A percentile compares a stretch with the other conserved stretches of the same genome.
Conservation (phyloP, 139 green algal species). For the Diplosphaera chodatii region DNA sequence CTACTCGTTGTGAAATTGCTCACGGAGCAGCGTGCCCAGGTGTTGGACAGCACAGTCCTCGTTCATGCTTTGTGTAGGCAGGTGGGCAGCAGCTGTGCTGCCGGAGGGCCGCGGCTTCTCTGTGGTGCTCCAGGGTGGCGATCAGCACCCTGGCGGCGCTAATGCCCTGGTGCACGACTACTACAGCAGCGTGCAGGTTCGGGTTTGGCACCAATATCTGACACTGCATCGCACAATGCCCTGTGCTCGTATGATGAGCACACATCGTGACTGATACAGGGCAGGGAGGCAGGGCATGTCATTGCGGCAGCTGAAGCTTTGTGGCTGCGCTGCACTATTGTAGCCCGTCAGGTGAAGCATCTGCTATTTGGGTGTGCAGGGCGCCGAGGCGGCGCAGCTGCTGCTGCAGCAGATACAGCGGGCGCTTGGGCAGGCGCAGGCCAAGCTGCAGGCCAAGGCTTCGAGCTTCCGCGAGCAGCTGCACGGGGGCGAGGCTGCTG, state of each 20-base stretch:
- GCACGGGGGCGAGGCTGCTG: conserved; percentile 17
- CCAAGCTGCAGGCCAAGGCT: conserved; percentile 34
- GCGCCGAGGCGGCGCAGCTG: conserved; percentile 9
- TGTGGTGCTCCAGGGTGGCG: background rate
- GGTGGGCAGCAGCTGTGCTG: background rate
- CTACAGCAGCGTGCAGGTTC: conserved; percentile 44
- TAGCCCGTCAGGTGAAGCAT: too few relatives aligned
- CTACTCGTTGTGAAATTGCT: too few relatives aligned
- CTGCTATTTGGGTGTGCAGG: too few relatives aligned
- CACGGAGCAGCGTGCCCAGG: too few relatives aligned
- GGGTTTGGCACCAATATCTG: too few relatives aligned
- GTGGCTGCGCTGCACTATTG: too few relatives aligned
- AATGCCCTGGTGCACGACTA: conserved; percentile 39
- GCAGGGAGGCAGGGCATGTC: too few relatives aligned
- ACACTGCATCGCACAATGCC: too few relatives aligned
- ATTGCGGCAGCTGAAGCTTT: too few relatives aligned
- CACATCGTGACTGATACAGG: too few relatives aligned
- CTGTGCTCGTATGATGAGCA: too few relatives aligned
- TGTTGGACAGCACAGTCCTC: too few relatives aligned
- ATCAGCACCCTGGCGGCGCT: background rate
- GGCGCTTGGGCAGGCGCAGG: conserved; percentile 31
- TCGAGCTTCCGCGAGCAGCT: conserved; percentile 45
- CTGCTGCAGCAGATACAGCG: conserved; percentile 39
- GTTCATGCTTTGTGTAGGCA: conserved; percentile 13
- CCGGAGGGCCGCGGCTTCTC: background rate